These are phyloP conservation scores for Beauveria medogensis DNA, from an alignment of 2,329 filamentous ascomycete genomes.

Conservation along the genomic window DNA sequence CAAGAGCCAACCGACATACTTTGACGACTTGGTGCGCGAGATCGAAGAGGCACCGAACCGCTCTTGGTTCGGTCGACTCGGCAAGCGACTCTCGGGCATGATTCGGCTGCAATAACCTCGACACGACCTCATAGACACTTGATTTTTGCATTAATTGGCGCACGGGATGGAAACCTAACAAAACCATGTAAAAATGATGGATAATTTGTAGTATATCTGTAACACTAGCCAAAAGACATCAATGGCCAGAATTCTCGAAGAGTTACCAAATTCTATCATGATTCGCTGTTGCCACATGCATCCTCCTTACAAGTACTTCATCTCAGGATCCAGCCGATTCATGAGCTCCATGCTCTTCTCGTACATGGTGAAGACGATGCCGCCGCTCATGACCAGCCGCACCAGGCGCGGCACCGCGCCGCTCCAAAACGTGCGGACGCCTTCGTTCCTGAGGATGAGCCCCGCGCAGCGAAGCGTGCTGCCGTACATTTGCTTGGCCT, in stretches of 20 bases:
- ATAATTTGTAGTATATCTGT: slow-evolving; percentile 10
- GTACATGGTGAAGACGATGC: slow-evolving; percentile 97
- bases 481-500: slow-evolving; percentile 71
- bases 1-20: slow-evolving; percentile 57
- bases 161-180: neutral
- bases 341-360: slow-evolving; percentile 93
- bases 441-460: slow-evolving; percentile 82
- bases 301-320: slow-evolving; percentile 61
- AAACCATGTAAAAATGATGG: neutral
- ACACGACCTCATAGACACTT: neutral
- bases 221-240: slow-evolving; percentile 1
- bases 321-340: slow-evolving; percentile 70
- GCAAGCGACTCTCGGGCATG: slow-evolving; percentile 50
- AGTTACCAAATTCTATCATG: neutral
- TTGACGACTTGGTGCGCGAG: slow-evolving; percentile 51
- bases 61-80: slow-evolving; percentile 42
- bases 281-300: neutral
- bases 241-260: neutral
- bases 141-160: slow-evolving; percentile 7
- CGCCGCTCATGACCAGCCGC: slow-evolving; percentile 80
- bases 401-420: slow-evolving; percentile 81
- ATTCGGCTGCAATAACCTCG: slow-evolving; percentile 44
- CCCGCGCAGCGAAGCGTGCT: slow-evolving; percentile 80
- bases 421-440: slow-evolving; percentile 85
- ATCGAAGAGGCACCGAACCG: slow-evolving; percentile 55